These are phyloP conservation scores for Podospora fimiseda DNA, from an alignment of 495 filamentous ascomycete species.

Conservation along the genomic window DNA sequence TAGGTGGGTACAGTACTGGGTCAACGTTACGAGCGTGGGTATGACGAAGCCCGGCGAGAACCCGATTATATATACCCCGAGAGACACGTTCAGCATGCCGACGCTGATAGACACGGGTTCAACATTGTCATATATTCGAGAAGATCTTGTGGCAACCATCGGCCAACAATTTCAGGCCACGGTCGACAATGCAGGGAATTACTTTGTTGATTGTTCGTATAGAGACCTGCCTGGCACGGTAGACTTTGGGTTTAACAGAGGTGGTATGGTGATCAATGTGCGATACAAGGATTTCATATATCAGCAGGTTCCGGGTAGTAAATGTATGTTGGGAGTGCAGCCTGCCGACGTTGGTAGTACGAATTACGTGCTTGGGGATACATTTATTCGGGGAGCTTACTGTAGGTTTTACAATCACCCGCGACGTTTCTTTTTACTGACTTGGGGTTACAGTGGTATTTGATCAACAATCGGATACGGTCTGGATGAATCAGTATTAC, in stretches of 20 bases:
- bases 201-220: constrained; percentile 33
- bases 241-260: constrained; percentile 40
- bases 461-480: constrained; percentile 36
- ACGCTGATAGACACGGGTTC: constrained; percentile 39
- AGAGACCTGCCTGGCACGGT: constrained; percentile 32
- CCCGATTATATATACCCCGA: constrained; percentile 25
- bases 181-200: constrained; percentile 30
- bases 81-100: constrained; percentile 29
- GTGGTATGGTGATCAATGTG: constrained; percentile 36
- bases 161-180: constrained; percentile 30
- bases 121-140: constrained; percentile 36
- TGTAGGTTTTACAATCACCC: constrained; percentile 24
- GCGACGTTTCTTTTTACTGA: not conserved
- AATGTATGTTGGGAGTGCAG: constrained; percentile 38
- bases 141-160: constrained; percentile 30
- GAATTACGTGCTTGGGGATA: constrained; percentile 37
- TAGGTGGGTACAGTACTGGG: constrained; percentile 34
- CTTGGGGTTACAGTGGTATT: constrained; percentile 31
- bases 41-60: constrained; percentile 27
- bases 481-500: constrained; percentile 43
- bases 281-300: constrained; percentile 41
- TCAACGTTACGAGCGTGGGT: constrained; percentile 38
- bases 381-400: constrained; percentile 40
- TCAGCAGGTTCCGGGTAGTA: constrained; percentile 27
- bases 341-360: constrained; percentile 26